These are phyloP conservation scores for Geotrichum reessii DNA, from an alignment of 1,139 yeast species.

Conservation along the genomic window DNA sequence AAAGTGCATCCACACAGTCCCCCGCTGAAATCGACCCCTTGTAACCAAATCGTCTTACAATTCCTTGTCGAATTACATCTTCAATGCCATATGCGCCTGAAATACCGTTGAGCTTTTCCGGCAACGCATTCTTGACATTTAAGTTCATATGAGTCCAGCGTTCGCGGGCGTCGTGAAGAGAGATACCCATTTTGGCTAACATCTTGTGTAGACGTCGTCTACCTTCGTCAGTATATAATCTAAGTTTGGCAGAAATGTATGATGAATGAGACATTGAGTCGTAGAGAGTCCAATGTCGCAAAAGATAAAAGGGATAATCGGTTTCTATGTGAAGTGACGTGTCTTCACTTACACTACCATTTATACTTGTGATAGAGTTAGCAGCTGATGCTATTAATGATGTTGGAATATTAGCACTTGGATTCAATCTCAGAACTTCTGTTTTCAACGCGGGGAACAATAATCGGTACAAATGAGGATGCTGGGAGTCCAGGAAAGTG, in stretches of 20 bases:
- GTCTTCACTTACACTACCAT: constrained; percentile 47
- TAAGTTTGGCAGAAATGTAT: constrained; percentile 80
- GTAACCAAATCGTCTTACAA: constrained; percentile 77
- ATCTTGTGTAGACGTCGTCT: constrained; percentile 77
- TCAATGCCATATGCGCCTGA: constrained; percentile 75
- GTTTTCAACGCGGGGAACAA: constrained; percentile 71
- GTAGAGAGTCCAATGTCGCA: constrained; percentile 91
- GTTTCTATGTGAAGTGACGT: constrained; percentile 61
- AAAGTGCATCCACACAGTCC: constrained; percentile 84
- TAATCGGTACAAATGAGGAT: constrained; percentile 70
- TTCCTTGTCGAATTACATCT: constrained; percentile 79
- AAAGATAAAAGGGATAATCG: constrained; percentile 78
- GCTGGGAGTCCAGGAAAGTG: constrained; percentile 67
- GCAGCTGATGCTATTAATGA: constrained; percentile 44
- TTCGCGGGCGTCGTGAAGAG: constrained; percentile 81
- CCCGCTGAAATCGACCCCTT: constrained; percentile 85
- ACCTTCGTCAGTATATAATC: constrained; percentile 90
- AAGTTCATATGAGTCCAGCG: constrained; percentile 90
- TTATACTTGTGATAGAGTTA: constrained; percentile 46
- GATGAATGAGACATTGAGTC: constrained; percentile 87
- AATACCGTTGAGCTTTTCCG: constrained; percentile 62
- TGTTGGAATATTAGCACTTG: constrained; percentile 57
- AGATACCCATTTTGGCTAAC: constrained; percentile 95
- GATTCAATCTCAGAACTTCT: constrained; percentile 70
- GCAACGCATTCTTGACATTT: constrained; percentile 65